A percentile compares a stretch with the other conserved stretches of the same genome.
Conservation (phyloP, 192 early-diverging fungal genomes). For the Rhizophagus clarus region DNA sequence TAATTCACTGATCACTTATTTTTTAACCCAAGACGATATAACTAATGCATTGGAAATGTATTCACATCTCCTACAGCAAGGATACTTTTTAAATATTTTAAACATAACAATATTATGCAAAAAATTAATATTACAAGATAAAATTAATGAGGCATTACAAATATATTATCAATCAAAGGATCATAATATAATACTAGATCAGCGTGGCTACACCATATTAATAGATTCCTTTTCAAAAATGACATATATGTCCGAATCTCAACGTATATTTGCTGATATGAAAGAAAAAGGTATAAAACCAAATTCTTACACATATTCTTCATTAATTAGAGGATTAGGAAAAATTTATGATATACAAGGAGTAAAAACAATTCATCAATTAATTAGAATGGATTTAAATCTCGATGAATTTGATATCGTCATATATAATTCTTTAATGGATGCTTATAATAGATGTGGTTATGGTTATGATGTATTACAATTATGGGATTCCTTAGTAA, state of each 20-base stretch:
- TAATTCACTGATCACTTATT: background rate
- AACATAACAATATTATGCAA: background rate
- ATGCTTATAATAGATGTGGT: constrained; percentile 45
- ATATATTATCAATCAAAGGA: constrained; percentile 10
- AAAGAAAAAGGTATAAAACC: constrained; percentile 20
- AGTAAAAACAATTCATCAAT: constrained; percentile 37
- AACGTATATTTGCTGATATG: constrained; percentile 38
- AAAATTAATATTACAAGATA: background rate
- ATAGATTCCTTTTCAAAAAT: background rate
- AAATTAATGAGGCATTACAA: background rate
- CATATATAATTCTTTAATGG: constrained; percentile 50
- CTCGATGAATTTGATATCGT: constrained; percentile 40
- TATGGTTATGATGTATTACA: constrained; percentile 36
- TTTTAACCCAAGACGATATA: background rate
- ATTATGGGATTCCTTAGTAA: constrained; percentile 42
- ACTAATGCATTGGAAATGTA: background rate
- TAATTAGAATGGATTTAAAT: constrained; percentile 45
- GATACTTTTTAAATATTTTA: background rate
- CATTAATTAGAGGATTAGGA: constrained; percentile 37
- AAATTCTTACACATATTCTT: constrained; percentile 37
- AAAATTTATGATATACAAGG: constrained; percentile 21
- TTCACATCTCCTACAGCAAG: background rate
- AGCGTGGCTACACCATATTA: background rate
- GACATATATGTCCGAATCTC: constrained; percentile 28
- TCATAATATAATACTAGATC: background rate